A percentile compares a stretch with the other conserved stretches of the same genome.
phyloP scores from a whole-genome alignment of 306 rosid genomes.

The Quercus rubra region DNA sequence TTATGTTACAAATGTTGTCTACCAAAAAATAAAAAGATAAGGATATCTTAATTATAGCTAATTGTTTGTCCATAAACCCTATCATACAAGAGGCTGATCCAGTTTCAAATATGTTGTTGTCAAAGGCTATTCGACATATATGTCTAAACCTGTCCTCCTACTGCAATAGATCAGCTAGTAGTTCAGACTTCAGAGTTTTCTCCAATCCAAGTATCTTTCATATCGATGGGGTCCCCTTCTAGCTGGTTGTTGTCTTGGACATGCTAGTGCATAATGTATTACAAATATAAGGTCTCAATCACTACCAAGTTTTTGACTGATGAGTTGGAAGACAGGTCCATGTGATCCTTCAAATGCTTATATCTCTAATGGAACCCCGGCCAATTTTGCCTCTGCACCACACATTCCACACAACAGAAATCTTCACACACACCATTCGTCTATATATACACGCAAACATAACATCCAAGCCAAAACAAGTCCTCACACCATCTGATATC shows the following conservation, averaged over 20 bases:
- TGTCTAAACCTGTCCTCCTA: no score
- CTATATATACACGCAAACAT: not conserved
- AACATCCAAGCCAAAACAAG: slow-evolving; percentile 10
- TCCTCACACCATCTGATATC: not conserved
- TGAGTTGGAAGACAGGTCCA: slow-evolving; percentile 11
- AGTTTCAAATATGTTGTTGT: no score
- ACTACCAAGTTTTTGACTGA: not conserved
- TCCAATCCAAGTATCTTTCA: not conserved
- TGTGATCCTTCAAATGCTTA: slow-evolving; percentile 9
- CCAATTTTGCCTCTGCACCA: no score
- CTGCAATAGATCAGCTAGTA: no score
- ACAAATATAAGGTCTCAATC: slow-evolving; percentile 5
- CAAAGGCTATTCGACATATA: no score
- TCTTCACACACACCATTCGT: not conserved
- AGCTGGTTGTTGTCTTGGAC: not conserved
- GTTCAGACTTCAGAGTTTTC: not conserved
- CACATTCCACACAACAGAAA: no score
- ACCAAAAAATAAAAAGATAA: no score
- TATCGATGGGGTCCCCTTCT: not conserved
- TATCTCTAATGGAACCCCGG: slow-evolving; percentile 8
- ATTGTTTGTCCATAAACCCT: no score
- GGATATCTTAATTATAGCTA: no score
- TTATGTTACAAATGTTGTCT: no score
- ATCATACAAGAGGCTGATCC: no score
- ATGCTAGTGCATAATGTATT: not conserved